These are phyloP conservation scores for Fibroporia radiculosa DNA, from an alignment of 768 basidiomycete species.

Conservation along the genomic window DNA sequence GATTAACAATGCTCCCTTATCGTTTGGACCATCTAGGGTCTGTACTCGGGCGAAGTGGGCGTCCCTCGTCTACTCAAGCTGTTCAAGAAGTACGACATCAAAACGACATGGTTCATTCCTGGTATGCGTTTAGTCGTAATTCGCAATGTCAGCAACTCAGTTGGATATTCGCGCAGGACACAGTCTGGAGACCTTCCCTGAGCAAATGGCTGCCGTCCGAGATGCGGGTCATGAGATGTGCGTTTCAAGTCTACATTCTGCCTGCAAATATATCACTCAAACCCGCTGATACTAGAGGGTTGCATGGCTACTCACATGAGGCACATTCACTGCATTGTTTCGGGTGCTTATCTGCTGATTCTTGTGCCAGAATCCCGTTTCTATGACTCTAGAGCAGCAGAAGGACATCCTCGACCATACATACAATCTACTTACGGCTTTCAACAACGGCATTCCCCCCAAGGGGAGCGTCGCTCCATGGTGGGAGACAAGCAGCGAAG, in stretches of 20 bases:
- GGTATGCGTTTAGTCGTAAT: slow-evolving; percentile 26
- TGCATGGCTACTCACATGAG: slow-evolving; percentile 70
- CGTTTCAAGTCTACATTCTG: slow-evolving; percentile 2
- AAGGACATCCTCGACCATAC: slow-evolving; percentile 64
- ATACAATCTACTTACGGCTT: slow-evolving; percentile 53
- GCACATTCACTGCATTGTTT: slow-evolving; percentile 19
- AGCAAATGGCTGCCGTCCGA: slow-evolving; percentile 59
- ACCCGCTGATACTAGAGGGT: slow-evolving; percentile 31
- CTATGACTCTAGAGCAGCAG: slow-evolving; percentile 59
- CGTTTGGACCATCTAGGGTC: slow-evolving; percentile 31
- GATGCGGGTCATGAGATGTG: slow-evolving; percentile 71
- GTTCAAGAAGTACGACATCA: slow-evolving; percentile 61
- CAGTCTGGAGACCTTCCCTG: slow-evolving; percentile 67
- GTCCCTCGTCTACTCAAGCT: slow-evolving; percentile 59
- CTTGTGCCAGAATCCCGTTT: slow-evolving; percentile 43
- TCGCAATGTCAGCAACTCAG: background rate
- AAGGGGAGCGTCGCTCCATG: slow-evolving; percentile 68
- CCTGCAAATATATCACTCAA: background rate
- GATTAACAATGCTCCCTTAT: background rate
- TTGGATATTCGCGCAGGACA: slow-evolving; percentile 36
- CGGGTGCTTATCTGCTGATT: background rate
- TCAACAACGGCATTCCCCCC: slow-evolving; percentile 51
- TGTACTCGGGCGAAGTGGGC: slow-evolving; percentile 74
- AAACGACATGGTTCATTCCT: slow-evolving; percentile 72
- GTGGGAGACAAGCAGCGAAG: slow-evolving; percentile 74